Base-by-base conservation (phyloP, 139 green algal species). In the Closterium sp. region DNA sequence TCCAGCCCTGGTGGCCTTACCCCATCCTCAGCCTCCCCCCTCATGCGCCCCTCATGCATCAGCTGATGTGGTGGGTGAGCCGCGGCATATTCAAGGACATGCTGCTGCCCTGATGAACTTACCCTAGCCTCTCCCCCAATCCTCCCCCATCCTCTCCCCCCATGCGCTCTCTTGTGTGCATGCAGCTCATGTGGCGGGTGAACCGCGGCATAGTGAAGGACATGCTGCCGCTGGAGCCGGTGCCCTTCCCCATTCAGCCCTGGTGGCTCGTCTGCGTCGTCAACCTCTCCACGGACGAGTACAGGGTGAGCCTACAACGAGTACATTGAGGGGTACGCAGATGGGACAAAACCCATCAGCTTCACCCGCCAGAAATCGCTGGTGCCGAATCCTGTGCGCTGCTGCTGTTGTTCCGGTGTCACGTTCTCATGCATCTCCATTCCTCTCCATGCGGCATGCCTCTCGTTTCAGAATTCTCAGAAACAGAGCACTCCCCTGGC, bases 21-120 rank as follows among this genome's bases (percentile, higher is more conserved):
- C n/a, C n/a, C n/a, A n/a, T n/a, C n/a, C n/a, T n/a, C n/a, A n/a
- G n/a, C n/a, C n/a, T n/a, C n/a, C n/a, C n/a, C n/a, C n/a, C n/a
- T n/a, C n/a, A n/a, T n/a, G n/a, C 55, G 4, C 4, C 55, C 4
- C 12, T 76, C 12, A 19, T 28, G 55, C 55, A 76, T 76, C 97
- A 97, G 95, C 93, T 98, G 91, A 93, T 98, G 92, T 98, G 97
- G 97, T 95, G 97, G 30, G 89, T 98, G 34, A 98, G 98, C 94
- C 96, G 96, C 87, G 94, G 91, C 33, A 95, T 97, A 4, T 96
- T 96, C 0, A 96, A 96, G 89, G 97, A 98, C 55, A 84, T 95
- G 31, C 93, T 98, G 84, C 97, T n/a, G n/a, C 96, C 3, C 55
- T 76, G 55, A 19, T n/a, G n/a, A n/a, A n/a, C 38, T 66, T 10